phyloP scores from a whole-genome alignment of 2,329 filamentous ascomycete species.

The Zymoseptoria crescenta region DNA sequence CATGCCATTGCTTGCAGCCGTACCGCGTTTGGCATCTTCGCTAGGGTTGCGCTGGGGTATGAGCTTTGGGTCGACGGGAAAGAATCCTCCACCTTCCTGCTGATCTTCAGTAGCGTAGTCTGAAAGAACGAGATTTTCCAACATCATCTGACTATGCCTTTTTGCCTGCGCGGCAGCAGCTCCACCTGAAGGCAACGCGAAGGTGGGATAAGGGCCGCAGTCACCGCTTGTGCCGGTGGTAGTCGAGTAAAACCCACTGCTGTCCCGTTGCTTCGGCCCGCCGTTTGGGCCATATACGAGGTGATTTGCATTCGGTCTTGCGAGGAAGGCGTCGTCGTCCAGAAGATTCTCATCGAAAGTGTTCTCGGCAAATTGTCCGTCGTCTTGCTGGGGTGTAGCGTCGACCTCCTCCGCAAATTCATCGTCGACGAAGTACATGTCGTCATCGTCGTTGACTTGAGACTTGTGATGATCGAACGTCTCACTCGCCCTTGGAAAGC shows the following conservation, averaged over 20 bases:
- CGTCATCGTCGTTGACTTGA: slow-evolving; percentile 11
- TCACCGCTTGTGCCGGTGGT: slow-evolving; percentile 14
- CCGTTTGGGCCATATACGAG: slow-evolving; percentile 4
- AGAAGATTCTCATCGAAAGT: slow-evolving; percentile 31
- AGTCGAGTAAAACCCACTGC: slow-evolving; percentile 12
- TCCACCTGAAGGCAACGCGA: slow-evolving; percentile 17
- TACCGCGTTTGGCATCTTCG: slow-evolving; percentile 33
- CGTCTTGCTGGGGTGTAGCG: background rate
- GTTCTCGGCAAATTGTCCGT: background rate
- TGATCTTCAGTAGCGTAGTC: background rate
- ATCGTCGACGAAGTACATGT: slow-evolving; percentile 33
- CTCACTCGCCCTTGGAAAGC: background rate
- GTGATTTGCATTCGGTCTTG: slow-evolving; percentile 7
- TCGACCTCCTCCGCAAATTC: slow-evolving; percentile 27
- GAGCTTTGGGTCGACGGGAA: slow-evolving; percentile 22
- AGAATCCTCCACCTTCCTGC: background rate
- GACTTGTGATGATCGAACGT: slow-evolving; percentile 2
- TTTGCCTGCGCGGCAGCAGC: slow-evolving; percentile 20
- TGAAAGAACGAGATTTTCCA: slow-evolving; percentile 25
- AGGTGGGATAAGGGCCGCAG: slow-evolving; percentile 26
- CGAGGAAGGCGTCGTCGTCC: slow-evolving; percentile 26
- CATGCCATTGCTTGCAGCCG: slow-evolving; percentile 34
- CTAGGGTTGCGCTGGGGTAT: slow-evolving; percentile 28
- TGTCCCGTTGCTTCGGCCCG: slow-evolving; percentile 15
- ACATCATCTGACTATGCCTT: slow-evolving; percentile 23